phyloP scores from a whole-genome alignment of 148 eudicot species.

The Selenicereus undatus region DNA sequence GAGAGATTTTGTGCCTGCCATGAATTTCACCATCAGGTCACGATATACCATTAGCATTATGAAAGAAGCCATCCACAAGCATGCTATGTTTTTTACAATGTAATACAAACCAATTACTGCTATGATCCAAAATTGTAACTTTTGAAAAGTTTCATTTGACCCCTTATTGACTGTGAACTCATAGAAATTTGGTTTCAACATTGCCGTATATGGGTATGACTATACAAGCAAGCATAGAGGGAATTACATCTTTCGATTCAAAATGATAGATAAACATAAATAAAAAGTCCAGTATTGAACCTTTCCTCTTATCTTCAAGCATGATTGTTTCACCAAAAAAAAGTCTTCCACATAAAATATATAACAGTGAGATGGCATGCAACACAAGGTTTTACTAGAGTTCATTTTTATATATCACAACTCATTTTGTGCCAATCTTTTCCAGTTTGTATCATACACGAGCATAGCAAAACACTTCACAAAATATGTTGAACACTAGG shows the following conservation, averaged over 20 bases:
- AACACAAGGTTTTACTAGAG: background rate
- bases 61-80: constrained; percentile 49
- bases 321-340: background rate
- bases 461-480: too few relatives aligned
- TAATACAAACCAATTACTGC: background rate
- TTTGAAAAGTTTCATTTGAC: background rate
- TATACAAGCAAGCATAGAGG: background rate
- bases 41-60: constrained; percentile 51
- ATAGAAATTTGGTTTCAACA: background rate
- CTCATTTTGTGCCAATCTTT: background rate
- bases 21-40: constrained; percentile 52
- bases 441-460: background rate
- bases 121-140: background rate
- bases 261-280: background rate
- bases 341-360: background rate
- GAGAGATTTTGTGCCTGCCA: constrained; percentile 49
- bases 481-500: background rate
- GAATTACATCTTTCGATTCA: background rate
- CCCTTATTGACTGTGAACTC: background rate
- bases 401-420: too few relatives aligned
- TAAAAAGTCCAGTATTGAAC: background rate
- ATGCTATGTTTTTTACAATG: constrained; percentile 37
- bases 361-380: background rate
- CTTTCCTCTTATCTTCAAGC: background rate
- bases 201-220: background rate